Base-by-base conservation (phyloP, 2,329 filamentous ascomycete genomes). In the Cladosporium cucumerinum region DNA sequence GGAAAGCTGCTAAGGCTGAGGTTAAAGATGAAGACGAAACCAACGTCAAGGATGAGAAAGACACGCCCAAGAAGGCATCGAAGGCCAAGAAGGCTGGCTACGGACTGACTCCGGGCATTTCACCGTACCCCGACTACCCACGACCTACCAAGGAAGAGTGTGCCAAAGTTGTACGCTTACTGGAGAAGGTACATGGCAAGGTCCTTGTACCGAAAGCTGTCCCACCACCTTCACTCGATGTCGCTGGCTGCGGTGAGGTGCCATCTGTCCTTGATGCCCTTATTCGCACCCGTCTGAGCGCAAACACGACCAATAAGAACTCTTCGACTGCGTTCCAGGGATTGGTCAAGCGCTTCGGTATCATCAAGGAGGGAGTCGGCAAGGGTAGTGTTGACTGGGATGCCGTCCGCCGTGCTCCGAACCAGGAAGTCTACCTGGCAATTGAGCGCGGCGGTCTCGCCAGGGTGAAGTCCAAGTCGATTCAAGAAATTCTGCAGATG, bases 311-410 rank as follows among this genome's bases (percentile, higher is more conserved):
- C 0, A 81, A 81, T 57, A 80, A 75, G 18, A 89, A 89, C 51
- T 88, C 90, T 0, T 86, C 86, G 23, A 83, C 81, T 48, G 89
- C 90, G 6, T 86, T 94, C 67, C 80, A 83, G 65, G 87, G 87
- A 0, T 80, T 95, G 0, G 85, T 89, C 2, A 72, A 84, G 21
- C 83, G 78, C 36, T 93, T 89, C 67, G 89, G 90, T 0, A 81
- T 86, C 21, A 77, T 89, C 3, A 74, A 86, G 34, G 80, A 84
- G 49, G 87, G 89, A 7, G 78, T 89, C 11, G 89, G 89, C 5
- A 87, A 88, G 69, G 89, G 88, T 3, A 91, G 88, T 63, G 88
- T 93, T 8, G 81, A 93, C 73, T 94, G 90, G 89, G 86, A 92
- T 69, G 86, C 85, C 11, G 88, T 93, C 1, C 85, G 87, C 25